Percentiles rank a stretch among this genome's conserved stretches.
Conservation (phyloP, 345 rosid species). For the Litchi chinensis region DNA sequence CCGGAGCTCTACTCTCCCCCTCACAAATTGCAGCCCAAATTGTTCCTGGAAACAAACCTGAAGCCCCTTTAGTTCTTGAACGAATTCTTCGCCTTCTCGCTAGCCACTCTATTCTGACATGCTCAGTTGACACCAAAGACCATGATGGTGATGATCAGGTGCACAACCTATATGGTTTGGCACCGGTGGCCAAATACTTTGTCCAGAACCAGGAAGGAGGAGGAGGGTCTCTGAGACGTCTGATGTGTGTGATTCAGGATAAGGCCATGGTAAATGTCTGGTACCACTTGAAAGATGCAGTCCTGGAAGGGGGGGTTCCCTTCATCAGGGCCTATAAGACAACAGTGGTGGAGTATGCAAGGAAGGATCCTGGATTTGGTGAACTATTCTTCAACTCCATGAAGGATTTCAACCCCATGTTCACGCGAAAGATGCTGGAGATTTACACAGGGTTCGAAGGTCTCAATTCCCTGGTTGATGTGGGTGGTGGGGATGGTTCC, state of each 20-base stretch:
- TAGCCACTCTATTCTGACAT: conserved; percentile 36
- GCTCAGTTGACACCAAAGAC: conserved; percentile 5
- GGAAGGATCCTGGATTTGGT: conserved; percentile 37
- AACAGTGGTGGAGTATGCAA: conserved; percentile 26
- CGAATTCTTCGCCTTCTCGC: conserved; percentile 46
- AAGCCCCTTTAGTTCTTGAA: conserved; percentile 31
- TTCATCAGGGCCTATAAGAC: conserved; percentile 44
- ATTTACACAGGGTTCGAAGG: conserved; percentile 47
- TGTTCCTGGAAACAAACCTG: conserved; percentile 20
- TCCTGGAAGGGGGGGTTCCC: conserved; percentile 45
- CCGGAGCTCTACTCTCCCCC: conserved; percentile 38
- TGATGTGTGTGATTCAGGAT: conserved; percentile 28
- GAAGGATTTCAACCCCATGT: conserved; percentile 42
- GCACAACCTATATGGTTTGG: conserved; percentile 30
- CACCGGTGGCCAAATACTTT: conserved; percentile 41
- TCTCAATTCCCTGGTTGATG: conserved; percentile 49
- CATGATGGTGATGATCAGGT: conserved; percentile 1
- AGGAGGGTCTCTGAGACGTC: conserved; percentile 25
- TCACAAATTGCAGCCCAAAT: conserved; percentile 37
- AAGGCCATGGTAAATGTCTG: conserved; percentile 23
- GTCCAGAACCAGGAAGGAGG: conserved; percentile 26
- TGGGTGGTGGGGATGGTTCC: conserved; percentile 60
- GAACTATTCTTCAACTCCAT: conserved; percentile 37
- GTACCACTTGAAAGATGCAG: conserved; percentile 47
- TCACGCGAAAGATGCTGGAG: conserved; percentile 40